Evolutionary conservation across 441 rosid genomes (phyloP), one percentile per base, ranked within the genome.

Genomic region (Pelargonium cotyledonis): DNA sequence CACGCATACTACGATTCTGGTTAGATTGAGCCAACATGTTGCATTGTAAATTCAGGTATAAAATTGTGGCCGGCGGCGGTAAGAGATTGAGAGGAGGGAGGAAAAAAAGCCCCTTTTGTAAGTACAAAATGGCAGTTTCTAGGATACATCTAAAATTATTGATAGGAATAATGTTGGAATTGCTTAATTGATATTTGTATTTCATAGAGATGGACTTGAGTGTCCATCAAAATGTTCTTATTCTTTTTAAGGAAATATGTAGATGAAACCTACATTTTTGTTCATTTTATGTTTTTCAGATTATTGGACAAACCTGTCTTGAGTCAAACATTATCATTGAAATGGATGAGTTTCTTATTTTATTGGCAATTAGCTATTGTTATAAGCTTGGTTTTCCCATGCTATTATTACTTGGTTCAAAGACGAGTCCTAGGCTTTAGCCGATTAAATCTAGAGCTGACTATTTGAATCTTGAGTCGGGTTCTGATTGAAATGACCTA

Each of bases 51-150:
- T 80, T 72, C 77, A 72, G 79, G 79, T 76, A 72, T 63, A 60
- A 73, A 74, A 78, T 21, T 74, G 83, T 80, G 68, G 64, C 78
- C 70, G 76, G 67, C 40, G 79, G 83, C 79, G 67, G 67, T 65
- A 67, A 70, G 84, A 80, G 81, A 79, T 66, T 63, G 10, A 74
- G 77, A 72, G 51, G 47, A 4, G 43, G 43, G 6, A 6, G 43
- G 10, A 40, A 40, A 4, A 46, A 12, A 10, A 44, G 46, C 75
- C 75, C 72, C 77, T 73, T 66, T 66, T 83, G 89, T 85, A 85
- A 85, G 82, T 82, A 83, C 73, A 76, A 75, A 81, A 72, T 70
- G 80, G 84, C 70, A 76, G 68, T 69, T 70, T 61, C 78, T 70
- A 76, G 87, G 80, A 68, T 72, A 67, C 69, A 63, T 65, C 64